Evolutionary conservation across 495 filamentous ascomycete genomes (phyloP), one percentile per base, ranked within the genome.

Genomic region (Hypoxylon fuscum): DNA sequence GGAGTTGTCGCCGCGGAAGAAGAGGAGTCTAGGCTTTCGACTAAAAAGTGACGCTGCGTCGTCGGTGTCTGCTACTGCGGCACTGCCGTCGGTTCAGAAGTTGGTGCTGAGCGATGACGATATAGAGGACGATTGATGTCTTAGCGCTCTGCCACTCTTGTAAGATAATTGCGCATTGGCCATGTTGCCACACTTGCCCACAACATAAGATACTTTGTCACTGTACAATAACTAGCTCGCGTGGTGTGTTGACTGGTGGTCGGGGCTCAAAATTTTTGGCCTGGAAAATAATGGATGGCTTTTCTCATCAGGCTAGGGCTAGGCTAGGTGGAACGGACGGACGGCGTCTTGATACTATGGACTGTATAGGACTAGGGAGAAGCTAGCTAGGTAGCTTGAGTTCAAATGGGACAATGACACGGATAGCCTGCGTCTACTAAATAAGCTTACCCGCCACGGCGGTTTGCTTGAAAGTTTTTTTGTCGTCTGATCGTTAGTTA

Each of bases 51-150:
- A 67, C 5, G 38, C 41, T 5, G 38, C 41, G 17, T 60, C 35
- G 55, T 64, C 37, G 50, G 52, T 56, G 29, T 21, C 65, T 57
- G 29, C 55, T 65, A 32, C 64, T 64, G 18, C 59, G 22, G 62
- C 74, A 3, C 74, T 79, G 15, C 75, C 79, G 38, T 76, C 78
- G 51, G 79, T 84, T 40, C 83, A 87, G 72, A 88, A 86, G 47
- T 71, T 96, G 55, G 84, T 93, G 49, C 77, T 98, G 38, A 92
- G 88, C 68, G 94, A 98, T 71, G 95, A 98, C 80, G 95, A 98
- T 81, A 98, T 98, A 74, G 92, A 93, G 74, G 94, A 97, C 76
- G 85, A 89, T 70, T 84, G 66, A 75, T 59, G 2, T 47, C 17
- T 25, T 5, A 17, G 37, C n/a, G n/a, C n/a, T n/a, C n/a, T n/a